Percentiles rank a stretch among this genome's conserved stretches.
These are phyloP conservation scores for Fusarium sp. DNA, from an alignment of 2,329 filamentous ascomycete genomes.

Conservation along the genomic window DNA sequence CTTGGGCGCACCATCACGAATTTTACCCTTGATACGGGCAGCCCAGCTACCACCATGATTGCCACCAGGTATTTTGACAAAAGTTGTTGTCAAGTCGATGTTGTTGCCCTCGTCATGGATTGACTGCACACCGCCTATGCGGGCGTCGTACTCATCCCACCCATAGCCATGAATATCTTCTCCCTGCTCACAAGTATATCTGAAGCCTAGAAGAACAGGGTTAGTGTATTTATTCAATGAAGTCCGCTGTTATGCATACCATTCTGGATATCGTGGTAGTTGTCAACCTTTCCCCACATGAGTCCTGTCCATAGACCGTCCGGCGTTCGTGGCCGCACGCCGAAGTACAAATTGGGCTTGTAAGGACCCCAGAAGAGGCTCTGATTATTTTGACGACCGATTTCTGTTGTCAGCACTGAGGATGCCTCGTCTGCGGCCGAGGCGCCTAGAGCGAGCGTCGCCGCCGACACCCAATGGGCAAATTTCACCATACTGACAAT, in stretches of 20 bases:
- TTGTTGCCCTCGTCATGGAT: constrained; percentile 91
- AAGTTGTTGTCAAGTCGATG: constrained; percentile 91
- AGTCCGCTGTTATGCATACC: constrained; percentile 64
- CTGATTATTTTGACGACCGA: constrained; percentile 75
- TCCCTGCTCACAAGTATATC: constrained; percentile 96
- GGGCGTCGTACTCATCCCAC: constrained; percentile 96
- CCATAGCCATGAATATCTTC: constrained; percentile 95
- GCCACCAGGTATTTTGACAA: constrained; percentile 92
- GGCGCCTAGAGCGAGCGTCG: constrained; percentile 47
- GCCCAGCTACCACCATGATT: constrained; percentile 92
- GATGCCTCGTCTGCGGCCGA: constrained; percentile 51
- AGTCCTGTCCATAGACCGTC: constrained; percentile 85
- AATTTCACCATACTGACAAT: constrained; percentile 50
- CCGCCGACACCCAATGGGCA: constrained; percentile 50
- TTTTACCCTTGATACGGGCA: constrained; percentile 84
- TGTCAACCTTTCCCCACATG: constrained; percentile 90
- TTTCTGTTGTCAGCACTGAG: constrained; percentile 61
- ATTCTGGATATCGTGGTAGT: constrained; percentile 79
- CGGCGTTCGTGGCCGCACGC: constrained; percentile 83
- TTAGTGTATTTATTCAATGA: constrained; percentile 10
- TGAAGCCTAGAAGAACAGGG: constrained; percentile 71
- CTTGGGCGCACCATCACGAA: constrained; percentile 75
- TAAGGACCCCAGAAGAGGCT: constrained; percentile 97
- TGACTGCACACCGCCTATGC: constrained; percentile 87
- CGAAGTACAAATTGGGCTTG: constrained; percentile 94